Base-by-base conservation (phyloP, 148 eudicot species). In the Heliamphora exappendiculata region DNA sequence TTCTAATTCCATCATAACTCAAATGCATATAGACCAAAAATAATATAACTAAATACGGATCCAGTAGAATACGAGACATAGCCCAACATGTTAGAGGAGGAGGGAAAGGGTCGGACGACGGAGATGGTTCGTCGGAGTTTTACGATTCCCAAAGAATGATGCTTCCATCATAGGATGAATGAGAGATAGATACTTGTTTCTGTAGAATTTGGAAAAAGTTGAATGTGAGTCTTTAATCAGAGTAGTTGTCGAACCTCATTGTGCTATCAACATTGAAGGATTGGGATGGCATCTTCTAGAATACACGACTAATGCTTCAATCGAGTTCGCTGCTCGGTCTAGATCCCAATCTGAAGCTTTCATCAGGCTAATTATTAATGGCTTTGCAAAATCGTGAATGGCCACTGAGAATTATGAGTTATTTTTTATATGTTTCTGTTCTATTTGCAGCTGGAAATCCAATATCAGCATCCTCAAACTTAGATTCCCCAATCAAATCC, bases 321-420 rank as follows among this genome's bases (percentile, higher is more conserved):
- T 80, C 3, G 82, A 79, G 7, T 82, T 60, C 0, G 79, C 86
- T 51, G 90, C 93, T 67, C 33, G 54, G 76, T 89, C 90, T 7
- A 89, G 79, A 79, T 89, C 88, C 93, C 90, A 89, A 36, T 81
- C 85, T 13, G 89, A 83, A 66, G 78, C 82, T 78, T 87, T 84
- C 90, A 87, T 84, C 73, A 84, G 47, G 75, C 74, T 76, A 63
- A 87, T 85, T n/a, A n/a, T n/a, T 72, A 89, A 60, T 16, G 87
- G 78, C 82, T 84, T 87, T 4, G 86, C 76, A 58, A 87, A 89
- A 67, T 83, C 87, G 39, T 83, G 86, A 54, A 86, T 82, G 33
- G 85, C 87, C 73, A 53, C 82, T 28, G 77, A 79, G n/a, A n/a
- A n/a, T n/a, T n/a, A n/a, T n/a, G n/a, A n/a, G n/a, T n/a, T n/a